Conservation (phyloP, 2,329 filamentous ascomycete species). For the Nigrograna mackinnonii region DNA sequence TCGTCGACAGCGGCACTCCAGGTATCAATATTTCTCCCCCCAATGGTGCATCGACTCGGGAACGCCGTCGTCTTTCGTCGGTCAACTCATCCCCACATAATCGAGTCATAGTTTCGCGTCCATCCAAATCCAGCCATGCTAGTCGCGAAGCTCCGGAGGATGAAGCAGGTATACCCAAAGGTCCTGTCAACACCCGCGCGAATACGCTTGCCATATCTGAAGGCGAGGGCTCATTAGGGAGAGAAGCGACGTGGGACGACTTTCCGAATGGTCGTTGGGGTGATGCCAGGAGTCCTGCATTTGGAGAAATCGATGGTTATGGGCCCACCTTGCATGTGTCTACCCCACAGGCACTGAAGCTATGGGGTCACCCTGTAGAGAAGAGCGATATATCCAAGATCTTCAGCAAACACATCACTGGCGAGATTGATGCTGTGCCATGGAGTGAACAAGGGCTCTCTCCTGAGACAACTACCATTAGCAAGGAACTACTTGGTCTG, state of each 20-base stretch:
- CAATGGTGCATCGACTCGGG: slow-evolving; percentile 23
- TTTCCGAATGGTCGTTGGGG: slow-evolving; percentile 97
- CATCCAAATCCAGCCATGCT: slow-evolving; percentile 54
- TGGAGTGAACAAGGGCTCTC: slow-evolving; percentile 92
- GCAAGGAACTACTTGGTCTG: slow-evolving; percentile 71
- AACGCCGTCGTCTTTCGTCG: slow-evolving; percentile 70
- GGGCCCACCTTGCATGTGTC: slow-evolving; percentile 94
- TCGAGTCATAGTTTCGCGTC: slow-evolving; percentile 77
- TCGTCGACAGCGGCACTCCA: slow-evolving; percentile 51
- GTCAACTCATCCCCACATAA: slow-evolving; percentile 86
- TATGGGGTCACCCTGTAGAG: slow-evolving; percentile 82
- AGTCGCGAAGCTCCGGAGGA: slow-evolving; percentile 70
- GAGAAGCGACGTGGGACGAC: slow-evolving; percentile 98
- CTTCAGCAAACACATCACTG: slow-evolving; percentile 80
- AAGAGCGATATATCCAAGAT: slow-evolving; percentile 74
- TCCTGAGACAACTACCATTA: slow-evolving; percentile 82
- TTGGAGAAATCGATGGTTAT: slow-evolving; percentile 97
- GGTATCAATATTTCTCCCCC: slow-evolving; percentile 35
- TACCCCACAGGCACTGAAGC: slow-evolving; percentile 75
- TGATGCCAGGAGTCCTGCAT: slow-evolving; percentile 82
- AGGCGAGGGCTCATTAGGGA: slow-evolving; percentile 83
- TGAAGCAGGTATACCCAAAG: slow-evolving; percentile 76
- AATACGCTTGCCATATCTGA: slow-evolving; percentile 93
- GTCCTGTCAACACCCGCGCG: slow-evolving; percentile 73
- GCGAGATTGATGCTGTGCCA: slow-evolving; percentile 79